Evolutionary conservation across 371 early-diverging fungal genomes (phyloP).

Genomic region (Mucor lusitanicus): DNA sequence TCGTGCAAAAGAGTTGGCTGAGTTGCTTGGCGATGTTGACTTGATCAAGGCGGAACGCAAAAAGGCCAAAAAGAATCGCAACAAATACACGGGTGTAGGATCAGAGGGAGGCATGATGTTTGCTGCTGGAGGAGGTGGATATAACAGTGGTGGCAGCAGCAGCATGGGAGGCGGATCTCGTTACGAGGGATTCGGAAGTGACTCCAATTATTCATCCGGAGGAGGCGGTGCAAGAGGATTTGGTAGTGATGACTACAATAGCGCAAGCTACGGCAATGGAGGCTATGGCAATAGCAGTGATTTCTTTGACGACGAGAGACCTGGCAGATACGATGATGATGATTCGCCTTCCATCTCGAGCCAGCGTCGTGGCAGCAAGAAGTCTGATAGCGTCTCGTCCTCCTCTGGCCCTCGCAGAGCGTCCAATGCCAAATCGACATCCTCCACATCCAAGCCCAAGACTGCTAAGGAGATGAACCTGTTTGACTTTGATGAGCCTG

Average conservation of each 20-base stretch:
- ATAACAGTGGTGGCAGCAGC: constrained; percentile 31
- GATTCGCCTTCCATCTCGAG: not conserved
- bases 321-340: constrained; percentile 19
- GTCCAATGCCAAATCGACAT: not conserved
- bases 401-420: constrained; percentile 4
- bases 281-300: constrained; percentile 11
- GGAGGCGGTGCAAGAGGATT: constrained; percentile 15
- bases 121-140: constrained; percentile 18
- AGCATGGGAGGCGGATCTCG: constrained; percentile 30
- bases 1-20: constrained; percentile 88
- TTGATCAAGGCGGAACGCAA: constrained; percentile 82
- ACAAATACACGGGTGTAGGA: constrained; percentile 84
- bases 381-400: not conserved
- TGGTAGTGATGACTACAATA: constrained; percentile 24
- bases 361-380: not conserved
- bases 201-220: constrained; percentile 23
- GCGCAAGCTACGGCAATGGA: constrained; percentile 10
- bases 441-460: constrained; percentile 9
- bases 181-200: constrained; percentile 54
- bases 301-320: constrained; percentile 19
- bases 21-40: constrained; percentile 76
- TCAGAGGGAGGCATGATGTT: constrained; percentile 37
- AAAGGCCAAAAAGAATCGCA: constrained; percentile 84
- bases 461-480: constrained; percentile 52
- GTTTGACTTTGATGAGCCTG: constrained; percentile 61